A percentile compares a stretch with the other conserved stretches of the same genome.
phyloP scores from a whole-genome alignment of 176 grass and related monocot species.

The Musa troglodytarum region DNA sequence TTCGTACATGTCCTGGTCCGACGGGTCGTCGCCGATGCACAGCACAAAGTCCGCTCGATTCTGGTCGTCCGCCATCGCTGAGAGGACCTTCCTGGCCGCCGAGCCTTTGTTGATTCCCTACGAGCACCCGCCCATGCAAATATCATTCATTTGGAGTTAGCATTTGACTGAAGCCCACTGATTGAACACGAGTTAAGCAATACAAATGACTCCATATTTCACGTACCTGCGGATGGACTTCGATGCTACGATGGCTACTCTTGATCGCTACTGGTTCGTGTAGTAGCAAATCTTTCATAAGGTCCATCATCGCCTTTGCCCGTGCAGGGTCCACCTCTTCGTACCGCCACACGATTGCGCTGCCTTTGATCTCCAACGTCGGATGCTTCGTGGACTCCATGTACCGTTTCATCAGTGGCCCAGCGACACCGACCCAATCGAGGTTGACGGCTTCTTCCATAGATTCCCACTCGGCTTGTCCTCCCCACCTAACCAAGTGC shows the following conservation, averaged over 20 bases:
- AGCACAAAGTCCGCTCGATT: neutral
- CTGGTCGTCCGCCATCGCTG: neutral
- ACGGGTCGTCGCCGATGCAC: neutral
- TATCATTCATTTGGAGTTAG: no score
- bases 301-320: neutral
- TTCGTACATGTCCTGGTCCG: neutral
- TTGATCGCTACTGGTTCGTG: neutral
- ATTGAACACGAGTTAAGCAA: neutral
- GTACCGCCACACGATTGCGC: neutral
- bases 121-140: neutral
- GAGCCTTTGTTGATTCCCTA: neutral
- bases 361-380: neutral
- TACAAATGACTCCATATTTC: neutral
- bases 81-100: neutral
- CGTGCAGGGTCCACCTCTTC: neutral
- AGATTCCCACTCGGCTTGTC: no score
- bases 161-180: no score
- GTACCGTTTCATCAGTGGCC: neutral
- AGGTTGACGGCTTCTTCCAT: no score
- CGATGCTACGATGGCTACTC: neutral
- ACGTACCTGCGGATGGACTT: neutral
- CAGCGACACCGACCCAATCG: neutral
- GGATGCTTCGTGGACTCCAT: neutral
- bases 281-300: neutral
- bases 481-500: no score